phyloP scores from a whole-genome alignment of 305 asterid genomes.

The Lippia alba region DNA sequence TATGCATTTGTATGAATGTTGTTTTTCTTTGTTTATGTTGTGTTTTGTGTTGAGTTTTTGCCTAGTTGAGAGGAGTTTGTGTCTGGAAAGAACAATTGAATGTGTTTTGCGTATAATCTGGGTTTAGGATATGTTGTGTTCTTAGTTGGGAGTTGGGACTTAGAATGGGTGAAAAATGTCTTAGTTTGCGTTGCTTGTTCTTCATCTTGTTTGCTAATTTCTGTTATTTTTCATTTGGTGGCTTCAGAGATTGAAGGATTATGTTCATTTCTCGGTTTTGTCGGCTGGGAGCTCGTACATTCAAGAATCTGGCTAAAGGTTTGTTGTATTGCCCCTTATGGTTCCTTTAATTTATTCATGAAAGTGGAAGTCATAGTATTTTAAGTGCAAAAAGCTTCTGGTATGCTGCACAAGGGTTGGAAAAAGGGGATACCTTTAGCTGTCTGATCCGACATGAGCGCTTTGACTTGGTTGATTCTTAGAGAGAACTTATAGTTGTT shows the following conservation, averaged over 20 bases:
- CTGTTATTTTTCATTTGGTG: constrained; percentile 28
- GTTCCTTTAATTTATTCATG: constrained; percentile 10
- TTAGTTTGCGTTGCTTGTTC: constrained; percentile 11
- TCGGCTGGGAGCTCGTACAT: constrained; percentile 52
- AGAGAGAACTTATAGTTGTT: not conserved
- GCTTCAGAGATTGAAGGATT: constrained; percentile 46
- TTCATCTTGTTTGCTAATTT: constrained; percentile 22
- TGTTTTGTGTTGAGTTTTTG: not conserved
- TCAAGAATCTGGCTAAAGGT: constrained; percentile 52
- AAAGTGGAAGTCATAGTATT: not conserved
- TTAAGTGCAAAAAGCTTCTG: not conserved
- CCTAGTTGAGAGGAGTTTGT: constrained; percentile 12
- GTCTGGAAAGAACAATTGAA: not conserved
- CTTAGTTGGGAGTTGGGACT: not conserved
- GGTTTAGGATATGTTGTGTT: not conserved
- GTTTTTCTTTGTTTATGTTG: not conserved
- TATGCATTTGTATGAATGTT: not conserved
- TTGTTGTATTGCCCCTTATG: constrained; percentile 20
- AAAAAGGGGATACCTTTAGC: too few relatives aligned
- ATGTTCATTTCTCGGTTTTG: constrained; percentile 63
- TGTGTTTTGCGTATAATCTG: not conserved
- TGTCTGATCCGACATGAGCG: too few relatives aligned
- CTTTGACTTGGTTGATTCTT: not conserved
- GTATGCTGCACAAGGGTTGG: not conserved
- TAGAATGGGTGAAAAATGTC: not conserved